Conservation (phyloP, 75 land plant species). For the Pinus taeda region DNA sequence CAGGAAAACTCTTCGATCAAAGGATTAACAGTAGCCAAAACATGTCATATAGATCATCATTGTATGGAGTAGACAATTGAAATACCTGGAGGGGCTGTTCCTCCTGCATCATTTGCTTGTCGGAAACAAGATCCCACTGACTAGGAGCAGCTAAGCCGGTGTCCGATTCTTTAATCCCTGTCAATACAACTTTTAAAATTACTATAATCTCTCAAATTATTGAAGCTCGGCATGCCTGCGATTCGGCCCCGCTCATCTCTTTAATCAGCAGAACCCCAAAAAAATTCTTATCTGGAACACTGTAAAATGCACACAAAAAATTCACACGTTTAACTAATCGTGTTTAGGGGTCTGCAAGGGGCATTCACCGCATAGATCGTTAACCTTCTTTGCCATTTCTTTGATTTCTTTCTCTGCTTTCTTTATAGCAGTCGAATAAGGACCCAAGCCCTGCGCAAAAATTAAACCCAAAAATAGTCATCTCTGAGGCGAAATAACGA, state of each 20-base stretch:
- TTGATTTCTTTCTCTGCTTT: slow-evolving; percentile 93
- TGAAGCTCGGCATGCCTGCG: not conserved
- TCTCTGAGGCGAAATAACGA: not conserved
- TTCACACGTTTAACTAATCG: not conserved
- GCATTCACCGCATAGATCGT: slow-evolving; percentile 86
- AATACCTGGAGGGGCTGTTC: slow-evolving; percentile 94
- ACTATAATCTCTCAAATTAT: not conserved
- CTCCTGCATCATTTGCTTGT: slow-evolving; percentile 99
- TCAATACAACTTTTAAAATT: not conserved
- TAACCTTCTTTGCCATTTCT: slow-evolving; percentile 94
- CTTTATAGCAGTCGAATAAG: slow-evolving; percentile 86
- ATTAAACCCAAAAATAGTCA: not conserved
- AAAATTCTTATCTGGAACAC: not conserved
- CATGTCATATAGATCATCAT: too few relatives aligned
- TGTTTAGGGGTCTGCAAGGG: not conserved
- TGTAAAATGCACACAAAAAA: not conserved
- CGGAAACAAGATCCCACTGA: slow-evolving; percentile 99
- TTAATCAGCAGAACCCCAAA: not conserved
- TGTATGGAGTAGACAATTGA: too few relatives aligned
- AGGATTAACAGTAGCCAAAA: too few relatives aligned
- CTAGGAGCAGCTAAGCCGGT: slow-evolving; percentile 98
- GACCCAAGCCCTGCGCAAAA: slow-evolving; percentile 82
- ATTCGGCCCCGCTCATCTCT: too few relatives aligned
- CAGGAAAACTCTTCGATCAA: too few relatives aligned
- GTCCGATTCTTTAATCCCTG: slow-evolving; percentile 98